Evolutionary conservation across 148 eudicot genomes (phyloP).

Genomic region (Oxyria digyna): DNA sequence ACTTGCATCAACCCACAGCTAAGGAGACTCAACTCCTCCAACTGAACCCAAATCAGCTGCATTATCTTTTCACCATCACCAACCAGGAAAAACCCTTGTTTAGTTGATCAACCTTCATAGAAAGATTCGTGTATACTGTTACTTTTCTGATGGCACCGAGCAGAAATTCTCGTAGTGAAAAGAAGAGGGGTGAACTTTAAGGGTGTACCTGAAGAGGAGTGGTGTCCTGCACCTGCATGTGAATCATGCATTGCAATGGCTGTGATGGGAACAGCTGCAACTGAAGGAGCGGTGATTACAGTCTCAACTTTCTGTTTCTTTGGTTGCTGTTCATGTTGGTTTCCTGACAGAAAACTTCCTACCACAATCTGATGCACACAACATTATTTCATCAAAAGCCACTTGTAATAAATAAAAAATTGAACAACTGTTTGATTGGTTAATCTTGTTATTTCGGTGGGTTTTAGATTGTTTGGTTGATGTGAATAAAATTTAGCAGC

Average conservation of each 20-base stretch:
- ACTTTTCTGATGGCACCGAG: not conserved
- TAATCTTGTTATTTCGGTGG: not conserved
- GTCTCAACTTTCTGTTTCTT: conserved; percentile 60
- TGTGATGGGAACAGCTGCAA: conserved; percentile 31
- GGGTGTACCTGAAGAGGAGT: conserved; percentile 2
- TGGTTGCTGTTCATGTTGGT: conserved; percentile 63
- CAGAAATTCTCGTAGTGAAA: not conserved
- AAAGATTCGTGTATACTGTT: not conserved
- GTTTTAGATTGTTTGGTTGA: too few species aligned
- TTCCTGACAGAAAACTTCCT: conserved; percentile 81
- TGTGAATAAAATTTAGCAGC: too few species aligned
- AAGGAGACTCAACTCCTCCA: not conserved
- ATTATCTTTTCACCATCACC: not conserved
- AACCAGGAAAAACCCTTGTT: too few species aligned
- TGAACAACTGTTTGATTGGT: not conserved
- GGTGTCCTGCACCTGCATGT: not conserved
- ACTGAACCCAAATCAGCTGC: not conserved
- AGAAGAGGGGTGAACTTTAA: not conserved
- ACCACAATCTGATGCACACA: conserved; percentile 53
- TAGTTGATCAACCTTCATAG: not conserved
- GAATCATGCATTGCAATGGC: conserved; percentile 6
- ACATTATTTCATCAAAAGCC: too few species aligned
- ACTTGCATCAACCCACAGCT: not conserved
- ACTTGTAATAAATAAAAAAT: not conserved
- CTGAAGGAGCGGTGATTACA: conserved; percentile 12